Evolutionary conservation across 1,139 yeast species (phyloP).

Genomic region (Tardiomyces blankii): DNA sequence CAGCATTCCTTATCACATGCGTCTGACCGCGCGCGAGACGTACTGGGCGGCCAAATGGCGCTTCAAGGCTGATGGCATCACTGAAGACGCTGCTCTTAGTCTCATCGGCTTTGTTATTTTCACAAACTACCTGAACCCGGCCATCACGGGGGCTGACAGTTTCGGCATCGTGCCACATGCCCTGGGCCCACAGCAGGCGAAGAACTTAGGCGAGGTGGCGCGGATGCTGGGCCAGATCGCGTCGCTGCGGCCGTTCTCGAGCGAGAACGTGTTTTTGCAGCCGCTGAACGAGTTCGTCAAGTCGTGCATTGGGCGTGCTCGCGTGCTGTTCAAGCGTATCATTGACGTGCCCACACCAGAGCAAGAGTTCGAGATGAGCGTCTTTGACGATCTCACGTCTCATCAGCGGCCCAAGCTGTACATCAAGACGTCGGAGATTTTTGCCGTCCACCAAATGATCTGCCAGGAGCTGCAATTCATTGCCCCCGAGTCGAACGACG

Average conservation of each 20-base stretch:
- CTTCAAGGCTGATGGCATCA: constrained; percentile 2
- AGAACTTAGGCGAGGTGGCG: constrained; percentile 48
- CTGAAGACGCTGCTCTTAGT: constrained; percentile 39
- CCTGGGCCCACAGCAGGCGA: constrained; percentile 28
- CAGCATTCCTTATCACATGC: constrained; percentile 54
- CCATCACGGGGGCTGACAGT: constrained; percentile 58
- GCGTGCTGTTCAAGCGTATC: constrained; percentile 35
- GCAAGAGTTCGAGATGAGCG: constrained; percentile 46
- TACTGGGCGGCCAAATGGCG: neutral
- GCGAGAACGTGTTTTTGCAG: constrained; percentile 56
- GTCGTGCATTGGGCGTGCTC: constrained; percentile 37
- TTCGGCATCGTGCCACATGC: constrained; percentile 39
- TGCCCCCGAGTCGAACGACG: constrained; percentile 35
- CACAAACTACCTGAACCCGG: constrained; percentile 52
- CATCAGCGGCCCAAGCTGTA: constrained; percentile 54
- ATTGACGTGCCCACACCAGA: constrained; percentile 52
- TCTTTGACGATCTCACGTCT: constrained; percentile 62
- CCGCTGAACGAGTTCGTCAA: constrained; percentile 68
- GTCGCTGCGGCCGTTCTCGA: constrained; percentile 50
- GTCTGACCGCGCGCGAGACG: constrained; percentile 34
- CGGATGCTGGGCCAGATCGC: constrained; percentile 57
- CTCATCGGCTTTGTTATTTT: constrained; percentile 61
- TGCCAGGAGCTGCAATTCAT: constrained; percentile 40
- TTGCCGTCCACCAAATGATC: constrained; percentile 48
- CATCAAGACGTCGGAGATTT: constrained; percentile 54